These are phyloP conservation scores for Saccharomyces kudriavzevii DNA, from an alignment of 805 yeast species.

Conservation along the genomic window DNA sequence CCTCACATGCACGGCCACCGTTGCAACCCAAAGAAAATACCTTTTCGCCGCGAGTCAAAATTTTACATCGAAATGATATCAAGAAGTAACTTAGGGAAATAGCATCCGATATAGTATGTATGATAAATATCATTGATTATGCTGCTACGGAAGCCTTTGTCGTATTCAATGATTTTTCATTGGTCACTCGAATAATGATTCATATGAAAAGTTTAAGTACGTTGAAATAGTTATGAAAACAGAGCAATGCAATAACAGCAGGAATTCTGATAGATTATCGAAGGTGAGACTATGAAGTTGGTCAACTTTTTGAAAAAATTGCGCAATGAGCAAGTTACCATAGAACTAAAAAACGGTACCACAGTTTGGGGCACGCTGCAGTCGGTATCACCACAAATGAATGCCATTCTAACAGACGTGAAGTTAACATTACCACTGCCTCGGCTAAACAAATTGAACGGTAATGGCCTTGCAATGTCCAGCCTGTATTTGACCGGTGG, in stretches of 20 bases:
- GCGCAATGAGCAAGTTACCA: slow-evolving; percentile 77
- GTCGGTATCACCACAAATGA: slow-evolving; percentile 86
- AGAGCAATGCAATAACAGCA: neutral
- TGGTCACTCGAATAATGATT: neutral
- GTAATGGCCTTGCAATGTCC: slow-evolving; percentile 16
- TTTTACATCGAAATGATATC: neutral
- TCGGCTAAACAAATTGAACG: slow-evolving; percentile 5
- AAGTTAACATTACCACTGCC: slow-evolving; percentile 52
- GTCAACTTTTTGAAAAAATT: slow-evolving; percentile 68
- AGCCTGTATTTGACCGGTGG: slow-evolving; percentile 19
- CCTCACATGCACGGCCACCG: neutral
- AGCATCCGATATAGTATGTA: neutral
- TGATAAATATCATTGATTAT: neutral
- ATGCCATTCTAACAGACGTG: slow-evolving; percentile 70
- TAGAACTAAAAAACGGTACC: slow-evolving; percentile 87
- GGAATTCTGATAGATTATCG: neutral
- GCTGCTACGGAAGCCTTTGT: neutral
- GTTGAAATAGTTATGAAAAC: neutral
- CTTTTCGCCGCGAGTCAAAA: neutral
- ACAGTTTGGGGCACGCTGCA: slow-evolving; percentile 75
- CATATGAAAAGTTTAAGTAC: neutral
- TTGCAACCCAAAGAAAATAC: neutral
- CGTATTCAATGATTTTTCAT: neutral
- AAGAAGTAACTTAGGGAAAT: neutral
- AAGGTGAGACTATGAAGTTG: slow-evolving; percentile 19